Percentiles rank a stretch among this genome's conserved stretches.
These are phyloP conservation scores for Chrysochromulina tobinii DNA, from an alignment of 78 protist species.

Conservation along the genomic window DNA sequence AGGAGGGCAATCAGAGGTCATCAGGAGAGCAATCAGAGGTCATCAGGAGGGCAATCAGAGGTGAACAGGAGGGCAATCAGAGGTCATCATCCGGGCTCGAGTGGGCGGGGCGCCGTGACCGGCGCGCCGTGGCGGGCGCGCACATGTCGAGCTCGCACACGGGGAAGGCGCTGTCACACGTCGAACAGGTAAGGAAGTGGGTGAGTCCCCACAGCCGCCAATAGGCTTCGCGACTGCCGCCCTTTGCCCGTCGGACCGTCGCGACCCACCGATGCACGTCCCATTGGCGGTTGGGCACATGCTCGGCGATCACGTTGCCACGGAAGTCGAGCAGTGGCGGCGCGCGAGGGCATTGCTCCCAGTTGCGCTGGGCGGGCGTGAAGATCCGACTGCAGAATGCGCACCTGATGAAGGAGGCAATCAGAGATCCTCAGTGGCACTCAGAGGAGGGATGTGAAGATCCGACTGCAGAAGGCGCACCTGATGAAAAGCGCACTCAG, in stretches of 20 bases:
- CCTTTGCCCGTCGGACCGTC: not conserved
- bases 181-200: not conserved
- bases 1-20: too few relatives aligned
- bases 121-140: not conserved
- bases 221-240: not conserved
- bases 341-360: not conserved
- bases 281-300: not conserved
- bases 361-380: not conserved
- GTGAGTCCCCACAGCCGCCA: conserved; percentile 26
- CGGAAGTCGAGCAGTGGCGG: not conserved
- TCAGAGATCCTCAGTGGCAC: too few relatives aligned
- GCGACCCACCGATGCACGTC: not conserved
- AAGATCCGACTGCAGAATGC: not conserved
- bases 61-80: too few relatives aligned
- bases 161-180: not conserved
- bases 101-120: too few relatives aligned
- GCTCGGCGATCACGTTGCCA: conserved; percentile 1
- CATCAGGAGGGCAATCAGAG: too few relatives aligned
- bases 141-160: not conserved
- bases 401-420: too few relatives aligned
- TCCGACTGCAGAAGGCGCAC: not conserved
- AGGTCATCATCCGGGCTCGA: too few relatives aligned
- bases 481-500: too few relatives aligned
- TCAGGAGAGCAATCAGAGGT: too few relatives aligned
- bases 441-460: not conserved